Base-by-base conservation (phyloP, 768 basidiomycete species). In the Calvatia gigantea region DNA sequence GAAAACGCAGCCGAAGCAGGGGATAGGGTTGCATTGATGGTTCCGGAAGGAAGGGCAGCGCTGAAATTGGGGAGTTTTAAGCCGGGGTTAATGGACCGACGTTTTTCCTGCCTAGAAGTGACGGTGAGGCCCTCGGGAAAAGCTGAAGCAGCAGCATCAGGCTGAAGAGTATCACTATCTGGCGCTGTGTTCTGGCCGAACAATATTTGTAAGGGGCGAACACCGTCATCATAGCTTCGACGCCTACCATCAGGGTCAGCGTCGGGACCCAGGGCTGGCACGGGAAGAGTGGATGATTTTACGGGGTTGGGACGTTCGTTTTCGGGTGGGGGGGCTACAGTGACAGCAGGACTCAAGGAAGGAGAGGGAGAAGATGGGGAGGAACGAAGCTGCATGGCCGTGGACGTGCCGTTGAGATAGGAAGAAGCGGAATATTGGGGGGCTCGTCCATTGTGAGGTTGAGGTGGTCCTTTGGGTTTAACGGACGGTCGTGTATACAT, bases 61-160 rank as follows among this genome's bases (percentile, higher is more conserved):
- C 64, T 70, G 56, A 73, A 68, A 57, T 71, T 65, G 29, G 70
- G 64, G 53, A 78, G 62, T 4, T 66, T 59, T 21, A 78, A 63
- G 41, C 71, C 76, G 6, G 78, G 78, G 59, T 80, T 79, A 47
- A 80, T 80, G 32, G 80, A 79, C 43, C 76, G 74, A 37, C 77
- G 74, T 61, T 75, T 78, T 33, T 77, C 74, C 33, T 69, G 69
- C 19, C 70, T 67, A 5, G 76, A 71, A 4, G 75, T 73, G 11
- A 70, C 73, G 44, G 67, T 63, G 32, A 75, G 69, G 19, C 69
- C 66, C 21, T 69, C 69, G 27, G 67, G n/a, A n/a, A n/a, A 55
- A 9, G 54, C 47, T 58, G 62, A 11, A 53, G 52, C 23, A 63
- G 56, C 32, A 45, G 53, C 43, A 57, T 59, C 55, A 49, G 56